Base-by-base conservation (phyloP, 2,329 filamentous ascomycete species). In the Ascomycota sp. region DNA sequence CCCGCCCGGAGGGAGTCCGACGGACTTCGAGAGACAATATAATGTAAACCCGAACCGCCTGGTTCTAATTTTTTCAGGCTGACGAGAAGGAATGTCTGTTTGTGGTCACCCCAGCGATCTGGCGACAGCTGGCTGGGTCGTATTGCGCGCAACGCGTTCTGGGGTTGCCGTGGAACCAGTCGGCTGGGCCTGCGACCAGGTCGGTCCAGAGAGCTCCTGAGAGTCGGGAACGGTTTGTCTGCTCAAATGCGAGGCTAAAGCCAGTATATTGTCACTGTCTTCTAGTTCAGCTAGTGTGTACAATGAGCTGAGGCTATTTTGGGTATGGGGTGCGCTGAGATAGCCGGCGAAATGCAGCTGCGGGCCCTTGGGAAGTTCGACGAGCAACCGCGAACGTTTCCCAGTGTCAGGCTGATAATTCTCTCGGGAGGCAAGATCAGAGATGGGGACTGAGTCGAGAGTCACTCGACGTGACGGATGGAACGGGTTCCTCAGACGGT, bases 151-250 rank as follows among this genome's bases (percentile, higher is more conserved):
- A 2, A 13, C 4, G 9, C 11, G 22, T 17, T 27, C 28, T 9
- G 11, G 25, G 5, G 20, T 13, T 17, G 8, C 19, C 6, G 12
- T 6, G 15, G n/a, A 21, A 20, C 3, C 12, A 8, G 17, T 21
- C 20, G 25, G 7, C 11, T 23, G 23, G 6, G 6, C 20, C 27
- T 39, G 37, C 4, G 41, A 36, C 33, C 37, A 41, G 9, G 38
- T 36, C 30, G 39, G 40, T 8, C 37, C 40, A n/a, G 46, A 46
- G 8, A 35, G 37, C 22, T 54, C 56, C 34, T 61, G 55, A 1
- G 59, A 62, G 34, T 61, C 57, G 0, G 55, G 55, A 17, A 62
- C 53, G 4, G 53, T 59, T 19, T 38, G 37, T 31, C 49, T 45
- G 32, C 49, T 56, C 23, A 47, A 33, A 19, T 45, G 38, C 4